Evolutionary conservation across 2,329 filamentous ascomycete genomes (phyloP).

Genomic region (Akanthomyces muscarius): DNA sequence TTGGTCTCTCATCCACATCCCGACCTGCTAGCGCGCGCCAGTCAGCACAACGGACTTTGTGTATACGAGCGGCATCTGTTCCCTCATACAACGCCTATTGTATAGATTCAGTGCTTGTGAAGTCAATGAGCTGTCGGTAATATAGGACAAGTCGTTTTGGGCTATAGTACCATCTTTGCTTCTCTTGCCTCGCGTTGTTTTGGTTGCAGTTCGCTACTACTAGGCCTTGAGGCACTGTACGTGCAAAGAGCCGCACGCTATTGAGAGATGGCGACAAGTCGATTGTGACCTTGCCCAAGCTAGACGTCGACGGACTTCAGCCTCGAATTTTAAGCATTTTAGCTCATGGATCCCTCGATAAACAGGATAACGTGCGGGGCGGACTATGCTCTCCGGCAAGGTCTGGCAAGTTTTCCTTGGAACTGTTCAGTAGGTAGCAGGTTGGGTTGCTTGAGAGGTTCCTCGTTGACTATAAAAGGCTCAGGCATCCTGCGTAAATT

Average conservation of each 20-base stretch:
- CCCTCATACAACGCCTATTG: no score
- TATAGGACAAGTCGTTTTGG: no score
- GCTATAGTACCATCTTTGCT: no score
- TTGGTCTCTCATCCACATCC: not conserved
- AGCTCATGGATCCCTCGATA: not conserved
- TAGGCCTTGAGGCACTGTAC: not conserved
- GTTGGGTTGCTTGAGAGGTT: not conserved
- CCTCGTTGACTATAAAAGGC: not conserved
- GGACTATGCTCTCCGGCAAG: not conserved
- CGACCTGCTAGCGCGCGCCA: not conserved
- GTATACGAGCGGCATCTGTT: not conserved
- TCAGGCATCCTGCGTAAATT: not conserved
- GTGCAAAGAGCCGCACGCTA: not conserved
- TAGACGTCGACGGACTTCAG: not conserved
- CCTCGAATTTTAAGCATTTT: not conserved
- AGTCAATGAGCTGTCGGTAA: no score
- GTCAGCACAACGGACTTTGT: not conserved
- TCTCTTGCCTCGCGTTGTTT: no score
- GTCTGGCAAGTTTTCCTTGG: not conserved
- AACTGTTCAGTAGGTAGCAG: not conserved
- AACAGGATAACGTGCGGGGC: not conserved
- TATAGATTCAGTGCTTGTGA: no score
- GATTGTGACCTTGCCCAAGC: not conserved
- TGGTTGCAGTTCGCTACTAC: not conserved
- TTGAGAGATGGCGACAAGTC: not conserved